A percentile compares a stretch with the other conserved stretches of the same genome.
phyloP scores from a whole-genome alignment of 1,139 yeast genomes.

The Pneumocystis oryctolagi region DNA sequence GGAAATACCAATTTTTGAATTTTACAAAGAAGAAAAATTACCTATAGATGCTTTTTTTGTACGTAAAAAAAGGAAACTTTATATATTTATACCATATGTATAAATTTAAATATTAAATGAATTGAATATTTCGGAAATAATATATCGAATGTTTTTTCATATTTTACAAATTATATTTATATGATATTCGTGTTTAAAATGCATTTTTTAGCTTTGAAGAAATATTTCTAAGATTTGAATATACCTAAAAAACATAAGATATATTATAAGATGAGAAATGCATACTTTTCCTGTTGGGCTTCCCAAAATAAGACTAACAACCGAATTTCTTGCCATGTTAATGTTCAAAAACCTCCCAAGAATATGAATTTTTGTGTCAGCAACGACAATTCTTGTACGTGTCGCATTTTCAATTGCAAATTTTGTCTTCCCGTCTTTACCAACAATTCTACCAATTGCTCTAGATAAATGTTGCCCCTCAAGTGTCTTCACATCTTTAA shows the following conservation, averaged over 20 bases:
- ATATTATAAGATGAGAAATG: not conserved
- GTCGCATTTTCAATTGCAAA: slow-evolving; percentile 98
- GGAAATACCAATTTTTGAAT: not conserved
- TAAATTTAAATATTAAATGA: slow-evolving; percentile 3
- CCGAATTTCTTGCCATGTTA: slow-evolving; percentile 94
- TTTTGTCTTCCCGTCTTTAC: slow-evolving; percentile 97
- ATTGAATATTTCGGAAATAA: not conserved
- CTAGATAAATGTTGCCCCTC: slow-evolving; percentile 93
- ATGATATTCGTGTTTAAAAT: slow-evolving; percentile 32
- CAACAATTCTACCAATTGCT: slow-evolving; percentile 98
- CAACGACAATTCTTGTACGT: slow-evolving; percentile 90
- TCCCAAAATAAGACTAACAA: slow-evolving; percentile 86
- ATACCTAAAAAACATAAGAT: slow-evolving; percentile 31
- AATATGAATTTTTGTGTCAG: slow-evolving; percentile 90
- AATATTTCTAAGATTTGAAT: slow-evolving; percentile 90
- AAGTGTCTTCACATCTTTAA: slow-evolving; percentile 89
- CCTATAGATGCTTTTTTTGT: not conserved
- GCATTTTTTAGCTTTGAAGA: slow-evolving; percentile 96
- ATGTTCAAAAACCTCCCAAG: slow-evolving; percentile 94
- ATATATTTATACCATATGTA: not conserved
- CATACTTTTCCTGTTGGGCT: slow-evolving; percentile 79
- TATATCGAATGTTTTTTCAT: not conserved
- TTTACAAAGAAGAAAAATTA: not conserved
- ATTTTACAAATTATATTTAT: not conserved
- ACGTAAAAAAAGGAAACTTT: not conserved